A percentile compares a stretch with the other conserved stretches of the same genome.
phyloP scores from a whole-genome alignment of 2,329 filamentous ascomycete genomes.

The Fusarium sp. region DNA sequence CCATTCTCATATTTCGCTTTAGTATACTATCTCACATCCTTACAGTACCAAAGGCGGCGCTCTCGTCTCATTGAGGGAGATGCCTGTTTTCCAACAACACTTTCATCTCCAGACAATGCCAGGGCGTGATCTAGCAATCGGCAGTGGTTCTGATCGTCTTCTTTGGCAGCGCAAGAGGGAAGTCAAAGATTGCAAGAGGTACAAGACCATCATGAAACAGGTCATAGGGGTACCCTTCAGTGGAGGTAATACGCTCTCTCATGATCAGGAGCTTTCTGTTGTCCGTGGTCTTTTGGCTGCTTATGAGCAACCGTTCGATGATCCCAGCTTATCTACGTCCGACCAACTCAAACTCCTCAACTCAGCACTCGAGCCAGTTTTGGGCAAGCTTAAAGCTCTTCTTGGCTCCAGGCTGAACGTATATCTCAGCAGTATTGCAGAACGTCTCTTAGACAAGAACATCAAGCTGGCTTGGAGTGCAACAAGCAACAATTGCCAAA shows the following conservation, averaged over 20 bases:
- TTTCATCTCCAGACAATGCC: constrained; percentile 41
- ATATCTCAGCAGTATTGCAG: constrained; percentile 50
- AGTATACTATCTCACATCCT: not conserved
- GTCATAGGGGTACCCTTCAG: constrained; percentile 54
- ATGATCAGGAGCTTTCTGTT: constrained; percentile 44
- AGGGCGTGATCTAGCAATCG: constrained; percentile 29
- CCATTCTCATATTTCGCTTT: too few relatives aligned
- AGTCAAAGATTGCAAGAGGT: constrained; percentile 44
- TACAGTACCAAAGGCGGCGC: constrained; percentile 44
- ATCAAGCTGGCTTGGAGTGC: constrained; percentile 49
- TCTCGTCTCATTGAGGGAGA: constrained; percentile 44
- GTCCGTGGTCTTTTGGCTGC: constrained; percentile 46
- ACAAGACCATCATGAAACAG: constrained; percentile 56
- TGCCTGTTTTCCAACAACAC: constrained; percentile 31
- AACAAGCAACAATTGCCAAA: constrained; percentile 53
- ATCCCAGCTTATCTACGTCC: constrained; percentile 27
- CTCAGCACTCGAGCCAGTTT: constrained; percentile 27
- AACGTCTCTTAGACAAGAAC: constrained; percentile 45
- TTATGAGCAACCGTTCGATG: constrained; percentile 39
- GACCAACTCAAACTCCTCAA: constrained; percentile 25
- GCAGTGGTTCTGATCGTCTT: constrained; percentile 21
- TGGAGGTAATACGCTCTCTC: constrained; percentile 43
- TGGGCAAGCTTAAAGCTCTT: constrained; percentile 41
- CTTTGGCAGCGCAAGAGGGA: constrained; percentile 29
- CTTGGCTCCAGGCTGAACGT: constrained; percentile 42